These are phyloP conservation scores for Alternaria longipes DNA, from an alignment of 2,329 filamentous ascomycete genomes.

Conservation along the genomic window DNA sequence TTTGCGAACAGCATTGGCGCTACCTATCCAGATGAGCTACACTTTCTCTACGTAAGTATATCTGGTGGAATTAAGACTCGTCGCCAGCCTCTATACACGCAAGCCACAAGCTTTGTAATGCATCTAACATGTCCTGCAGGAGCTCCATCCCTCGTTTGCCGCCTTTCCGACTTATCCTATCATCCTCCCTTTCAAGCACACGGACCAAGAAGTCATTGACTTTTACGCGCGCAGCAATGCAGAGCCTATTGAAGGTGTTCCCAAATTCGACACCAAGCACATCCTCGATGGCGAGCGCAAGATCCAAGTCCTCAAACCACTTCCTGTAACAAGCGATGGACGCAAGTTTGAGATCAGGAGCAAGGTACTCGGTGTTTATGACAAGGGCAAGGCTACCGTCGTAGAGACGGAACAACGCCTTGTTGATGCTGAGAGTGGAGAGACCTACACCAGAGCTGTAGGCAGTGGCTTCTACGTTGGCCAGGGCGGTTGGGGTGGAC, in stretches of 20 bases:
- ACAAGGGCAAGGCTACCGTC: constrained; percentile 86
- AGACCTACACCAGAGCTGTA: constrained; percentile 75
- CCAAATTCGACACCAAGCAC: constrained; percentile 76
- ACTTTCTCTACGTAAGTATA: constrained; percentile 84
- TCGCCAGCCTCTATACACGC: not conserved
- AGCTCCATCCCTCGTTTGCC: constrained; percentile 85
- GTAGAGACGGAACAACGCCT: constrained; percentile 81
- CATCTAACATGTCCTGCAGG: constrained; percentile 60
- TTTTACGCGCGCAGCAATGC: constrained; percentile 78
- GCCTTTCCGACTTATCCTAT: constrained; percentile 91
- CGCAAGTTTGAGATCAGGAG: constrained; percentile 77
- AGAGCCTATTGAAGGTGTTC: constrained; percentile 76
- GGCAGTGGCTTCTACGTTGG: constrained; percentile 81
- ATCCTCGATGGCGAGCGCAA: constrained; percentile 86
- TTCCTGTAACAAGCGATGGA: constrained; percentile 76
- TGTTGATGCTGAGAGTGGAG: constrained; percentile 73
- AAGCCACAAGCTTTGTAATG: not conserved
- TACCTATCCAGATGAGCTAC: constrained; percentile 80
- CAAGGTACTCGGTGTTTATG: constrained; percentile 85
- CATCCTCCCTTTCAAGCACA: constrained; percentile 83
- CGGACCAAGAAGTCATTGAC: constrained; percentile 78
- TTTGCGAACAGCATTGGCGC: constrained; percentile 91
- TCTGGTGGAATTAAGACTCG: not conserved
- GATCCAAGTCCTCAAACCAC: constrained; percentile 77
- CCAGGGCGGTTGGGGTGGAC: constrained; percentile 86